Evolutionary conservation across 1,284 basidiomycete genomes (phyloP), one percentile per base, ranked within the genome.

Genomic region (Hortiboletus rubellus): DNA sequence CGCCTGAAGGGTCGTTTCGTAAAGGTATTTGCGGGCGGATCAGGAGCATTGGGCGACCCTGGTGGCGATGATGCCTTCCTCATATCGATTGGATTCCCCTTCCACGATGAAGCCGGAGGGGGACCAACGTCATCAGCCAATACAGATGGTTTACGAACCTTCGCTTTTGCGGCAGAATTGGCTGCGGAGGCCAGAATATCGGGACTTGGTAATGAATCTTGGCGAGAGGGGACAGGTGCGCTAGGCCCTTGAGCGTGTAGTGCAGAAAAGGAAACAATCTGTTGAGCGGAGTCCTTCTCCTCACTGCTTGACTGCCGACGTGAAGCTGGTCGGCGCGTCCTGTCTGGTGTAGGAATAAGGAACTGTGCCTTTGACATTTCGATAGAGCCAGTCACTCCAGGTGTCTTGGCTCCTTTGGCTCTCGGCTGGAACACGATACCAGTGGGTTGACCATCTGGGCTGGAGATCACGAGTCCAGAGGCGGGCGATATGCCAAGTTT

Each of bases 371-470:
- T 77, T 36, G 75, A 66, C 46, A 59, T 24, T 52, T 72, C 62
- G 22, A 54, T 59, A 24, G 58, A 36, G 1, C 60, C 41, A 1
- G 49, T 15, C 38, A 36, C 27, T 38, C 54, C 68, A 31, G 64
- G 55, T 41, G 63, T 51, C 59, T 64, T 68, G 34, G 69, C 43
- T 61, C 67, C 75, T 56, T 81, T 84, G 7, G 77, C 69, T 24
- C 81, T 78, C 0, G 96, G 96, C 64, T 96, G 91, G 74, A 99
- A 99, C 76, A 95, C 94, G 62, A 99, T 96, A 7, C 94, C 96
- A 22, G 93, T 86, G 0, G 94, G 92, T 60, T 94, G 86, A 0
- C 96, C 96, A 68, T 97, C 94, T 1, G 93, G 92, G 67, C 88
- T 92, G 63, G 96, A 93, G 50, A 99, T 89, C 44, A 98, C 83